Conservation (phyloP, 108 stramenopile species). For the Cyclotella atomus region DNA sequence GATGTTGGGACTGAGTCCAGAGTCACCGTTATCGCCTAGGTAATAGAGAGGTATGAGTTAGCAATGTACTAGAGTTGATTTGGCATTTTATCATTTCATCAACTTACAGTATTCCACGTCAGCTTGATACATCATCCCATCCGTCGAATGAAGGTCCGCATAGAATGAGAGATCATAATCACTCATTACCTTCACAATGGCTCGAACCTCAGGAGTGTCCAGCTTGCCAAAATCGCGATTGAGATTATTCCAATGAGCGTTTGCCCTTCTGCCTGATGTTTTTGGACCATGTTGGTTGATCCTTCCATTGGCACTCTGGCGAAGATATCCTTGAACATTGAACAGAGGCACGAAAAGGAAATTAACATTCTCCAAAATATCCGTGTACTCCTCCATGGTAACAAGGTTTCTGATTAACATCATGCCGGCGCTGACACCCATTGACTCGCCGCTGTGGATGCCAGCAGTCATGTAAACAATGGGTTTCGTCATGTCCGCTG, state of each 20-base stretch:
- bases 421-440: constrained; percentile 1
- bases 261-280: not conserved
- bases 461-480: constrained; percentile 9
- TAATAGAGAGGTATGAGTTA: not conserved
- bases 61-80: not conserved
- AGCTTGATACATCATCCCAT: constrained; percentile 7
- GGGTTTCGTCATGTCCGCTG: constrained; percentile 1
- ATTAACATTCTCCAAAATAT: not conserved
- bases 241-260: not conserved
- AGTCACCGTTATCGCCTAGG: not conserved
- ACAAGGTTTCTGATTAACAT: constrained; percentile 4
- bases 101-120: constrained; percentile 6
- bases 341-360: constrained; percentile 1
- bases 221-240: constrained; percentile 2
- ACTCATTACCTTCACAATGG: not conserved
- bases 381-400: not conserved
- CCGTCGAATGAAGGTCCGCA: constrained; percentile 2
- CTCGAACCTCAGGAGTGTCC: not conserved
- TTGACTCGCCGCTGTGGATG: not conserved
- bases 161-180: constrained; percentile 5
- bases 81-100: not conserved
- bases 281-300: constrained; percentile 5
- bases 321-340: not conserved
- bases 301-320: not conserved
- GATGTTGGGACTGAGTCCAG: constrained; percentile 4